Percentiles rank a stretch among this genome's conserved stretches.
phyloP scores from a whole-genome alignment of 2,329 filamentous ascomycete species.

The Penicillium palitans region DNA sequence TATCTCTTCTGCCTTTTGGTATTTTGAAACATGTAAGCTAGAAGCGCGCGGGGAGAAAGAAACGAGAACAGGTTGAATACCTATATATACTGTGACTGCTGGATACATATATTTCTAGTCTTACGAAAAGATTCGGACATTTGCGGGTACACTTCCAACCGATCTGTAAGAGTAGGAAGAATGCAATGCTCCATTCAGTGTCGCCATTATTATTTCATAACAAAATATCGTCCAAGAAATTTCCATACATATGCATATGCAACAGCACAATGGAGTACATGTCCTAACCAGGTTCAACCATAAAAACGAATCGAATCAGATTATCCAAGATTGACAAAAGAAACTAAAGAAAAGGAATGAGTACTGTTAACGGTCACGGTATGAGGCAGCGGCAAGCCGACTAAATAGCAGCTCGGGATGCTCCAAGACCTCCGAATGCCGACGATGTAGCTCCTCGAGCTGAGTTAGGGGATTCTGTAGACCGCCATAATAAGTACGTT shows the following conservation, averaged over 20 bases:
- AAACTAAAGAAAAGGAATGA: not conserved
- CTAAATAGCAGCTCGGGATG: slow-evolving; percentile 34
- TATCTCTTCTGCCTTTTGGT: not conserved
- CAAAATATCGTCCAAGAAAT: not conserved
- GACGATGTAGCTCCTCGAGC: slow-evolving; percentile 67
- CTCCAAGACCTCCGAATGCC: slow-evolving; percentile 64
- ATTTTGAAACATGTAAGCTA: not conserved
- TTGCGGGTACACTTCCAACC: not conserved
- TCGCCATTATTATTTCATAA: slow-evolving; percentile 4
- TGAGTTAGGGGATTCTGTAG: slow-evolving; percentile 68
- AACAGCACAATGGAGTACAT: slow-evolving; percentile 3
- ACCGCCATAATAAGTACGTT: slow-evolving; percentile 49
- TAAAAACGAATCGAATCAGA: not conserved
- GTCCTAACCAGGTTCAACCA: not conserved
- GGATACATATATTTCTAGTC: not conserved
- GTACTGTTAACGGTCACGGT: not conserved
- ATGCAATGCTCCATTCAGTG: not conserved
- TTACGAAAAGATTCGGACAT: no score
- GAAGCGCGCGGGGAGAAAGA: not conserved
- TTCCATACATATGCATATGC: slow-evolving; percentile 10
- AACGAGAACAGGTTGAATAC: not conserved
- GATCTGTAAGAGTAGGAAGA: not conserved
- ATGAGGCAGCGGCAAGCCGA: slow-evolving; percentile 14
- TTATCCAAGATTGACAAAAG: not conserved
- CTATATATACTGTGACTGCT: not conserved